Percentiles rank a stretch among this genome's conserved stretches.
Evolutionary conservation across 202 grass and related monocot genomes (phyloP).

Genomic region (Eragrostis tef): DNA sequence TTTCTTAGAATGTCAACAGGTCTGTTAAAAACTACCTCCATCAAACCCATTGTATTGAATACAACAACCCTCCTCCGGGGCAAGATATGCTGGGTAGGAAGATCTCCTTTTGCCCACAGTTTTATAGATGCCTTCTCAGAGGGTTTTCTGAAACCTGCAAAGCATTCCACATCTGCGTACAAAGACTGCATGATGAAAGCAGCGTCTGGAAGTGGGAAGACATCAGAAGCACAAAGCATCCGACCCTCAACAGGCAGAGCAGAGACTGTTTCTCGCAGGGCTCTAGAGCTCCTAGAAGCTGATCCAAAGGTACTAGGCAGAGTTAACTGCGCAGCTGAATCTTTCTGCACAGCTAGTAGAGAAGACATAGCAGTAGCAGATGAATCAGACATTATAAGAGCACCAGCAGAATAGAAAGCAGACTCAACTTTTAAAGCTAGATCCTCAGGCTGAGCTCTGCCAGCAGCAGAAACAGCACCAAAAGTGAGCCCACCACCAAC

Average conservation of each 20-base stretch:
- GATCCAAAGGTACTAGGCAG: constrained; percentile 66
- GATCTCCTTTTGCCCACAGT: constrained; percentile 85
- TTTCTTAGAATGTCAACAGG: constrained; percentile 94
- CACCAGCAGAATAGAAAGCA: constrained; percentile 87
- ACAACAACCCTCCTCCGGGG: constrained; percentile 83
- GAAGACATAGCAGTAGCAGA: constrained; percentile 78
- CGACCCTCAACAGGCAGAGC: constrained; percentile 84
- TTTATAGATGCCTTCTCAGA: constrained; percentile 65
- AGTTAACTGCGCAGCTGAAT: constrained; percentile 81
- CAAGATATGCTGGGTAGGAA: constrained; percentile 92
- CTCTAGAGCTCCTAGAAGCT: constrained; percentile 70
- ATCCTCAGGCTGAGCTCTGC: constrained; percentile 84
- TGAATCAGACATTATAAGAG: constrained; percentile 90
- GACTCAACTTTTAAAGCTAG: constrained; percentile 90
- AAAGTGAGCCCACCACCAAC: constrained; percentile 72
- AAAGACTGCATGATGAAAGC: constrained; percentile 78
- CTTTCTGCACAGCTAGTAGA: constrained; percentile 85
- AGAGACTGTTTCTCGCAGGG: constrained; percentile 80
- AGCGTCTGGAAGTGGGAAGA: constrained; percentile 67
- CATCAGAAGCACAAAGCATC: constrained; percentile 91
- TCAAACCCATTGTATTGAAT: constrained; percentile 93
- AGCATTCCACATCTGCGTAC: constrained; percentile 74
- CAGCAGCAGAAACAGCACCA: constrained; percentile 66
- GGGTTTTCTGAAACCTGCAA: constrained; percentile 64
- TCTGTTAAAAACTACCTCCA: constrained; percentile 87